Evolutionary conservation across 2,329 filamentous ascomycete species (phyloP).

Genomic region (Pyricularia sp.): DNA sequence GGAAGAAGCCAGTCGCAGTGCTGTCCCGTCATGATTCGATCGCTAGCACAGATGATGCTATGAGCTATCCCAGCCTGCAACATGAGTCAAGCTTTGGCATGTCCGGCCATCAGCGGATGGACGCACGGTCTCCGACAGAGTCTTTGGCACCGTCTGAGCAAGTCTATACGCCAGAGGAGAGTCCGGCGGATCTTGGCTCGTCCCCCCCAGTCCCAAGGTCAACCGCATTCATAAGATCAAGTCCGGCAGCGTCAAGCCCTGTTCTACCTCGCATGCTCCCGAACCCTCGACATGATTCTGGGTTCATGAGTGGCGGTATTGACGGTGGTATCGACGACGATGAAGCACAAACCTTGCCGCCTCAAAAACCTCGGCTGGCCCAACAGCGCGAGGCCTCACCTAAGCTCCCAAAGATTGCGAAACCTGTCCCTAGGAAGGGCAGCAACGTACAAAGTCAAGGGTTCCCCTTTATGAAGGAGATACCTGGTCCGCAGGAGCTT

Average conservation of each 20-base stretch:
- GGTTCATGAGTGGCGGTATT: constrained; percentile 70
- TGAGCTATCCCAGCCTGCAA: constrained; percentile 12
- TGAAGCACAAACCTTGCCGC: constrained; percentile 27
- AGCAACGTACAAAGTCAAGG: constrained; percentile 12
- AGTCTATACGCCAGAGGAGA: constrained; percentile 44
- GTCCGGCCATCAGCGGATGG: constrained; percentile 25
- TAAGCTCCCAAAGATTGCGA: constrained; percentile 4
- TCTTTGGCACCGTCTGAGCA: constrained; percentile 38
- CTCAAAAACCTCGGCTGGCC: constrained; percentile 10
- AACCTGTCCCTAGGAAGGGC: constrained; percentile 7
- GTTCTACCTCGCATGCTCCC: constrained; percentile 49
- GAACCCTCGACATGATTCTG: constrained; percentile 55
- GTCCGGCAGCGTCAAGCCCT: constrained; percentile 68
- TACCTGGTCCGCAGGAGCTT: constrained; percentile 28
- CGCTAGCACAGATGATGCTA: constrained; percentile 17
- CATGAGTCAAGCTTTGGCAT: constrained; percentile 24
- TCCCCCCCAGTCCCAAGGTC: constrained; percentile 71
- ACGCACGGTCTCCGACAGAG: constrained; percentile 41
- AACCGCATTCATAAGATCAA: constrained; percentile 39
- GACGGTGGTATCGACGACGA: constrained; percentile 58
- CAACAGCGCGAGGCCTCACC: constrained; percentile 5
- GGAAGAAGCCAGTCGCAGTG: constrained; percentile 30
- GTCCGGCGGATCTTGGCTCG: constrained; percentile 73
- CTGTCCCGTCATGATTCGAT: constrained; percentile 42
- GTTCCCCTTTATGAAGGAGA: constrained; percentile 26